A percentile compares a stretch with the other conserved stretches of the same genome.
Conservation (phyloP, 2,329 filamentous ascomycete genomes). For the Cordyceps farinosa region DNA sequence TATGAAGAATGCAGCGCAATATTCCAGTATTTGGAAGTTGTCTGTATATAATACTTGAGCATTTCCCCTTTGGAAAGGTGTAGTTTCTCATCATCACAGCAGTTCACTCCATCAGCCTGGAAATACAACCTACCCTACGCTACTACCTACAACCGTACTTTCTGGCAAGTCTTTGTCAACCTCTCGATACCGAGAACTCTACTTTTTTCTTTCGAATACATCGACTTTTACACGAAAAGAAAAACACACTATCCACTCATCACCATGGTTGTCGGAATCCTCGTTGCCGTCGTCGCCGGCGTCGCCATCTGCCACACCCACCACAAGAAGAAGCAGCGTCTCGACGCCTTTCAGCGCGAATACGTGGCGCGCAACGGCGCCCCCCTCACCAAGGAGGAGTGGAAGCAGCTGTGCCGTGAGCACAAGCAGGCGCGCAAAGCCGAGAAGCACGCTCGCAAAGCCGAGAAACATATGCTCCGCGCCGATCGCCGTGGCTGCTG, state of each 20-base stretch:
- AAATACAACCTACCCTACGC: neutral
- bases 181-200: neutral
- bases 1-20: neutral
- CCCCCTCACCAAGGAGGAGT: conserved; percentile 4
- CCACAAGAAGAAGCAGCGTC: conserved; percentile 16
- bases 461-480: neutral
- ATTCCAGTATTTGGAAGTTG: neutral
- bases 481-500: conserved; percentile 4
- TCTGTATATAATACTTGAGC: neutral
- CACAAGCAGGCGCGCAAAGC: conserved; percentile 13
- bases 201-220: neutral
- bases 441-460: conserved; percentile 9
- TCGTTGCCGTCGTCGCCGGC: conserved; percentile 2
- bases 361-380: neutral
- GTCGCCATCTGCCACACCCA: conserved; percentile 14
- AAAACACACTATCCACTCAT: neutral
- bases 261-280: conserved; percentile 10
- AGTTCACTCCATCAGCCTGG: neutral
- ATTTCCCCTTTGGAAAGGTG: neutral
- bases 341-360: neutral
- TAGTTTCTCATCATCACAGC: neutral
- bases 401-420: conserved; percentile 14
- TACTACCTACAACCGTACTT: neutral
- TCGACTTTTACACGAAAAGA: no score
- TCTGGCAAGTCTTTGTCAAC: neutral